phyloP scores from a whole-genome alignment of 257 asterid species.

The Solanum chiquidenum region DNA sequence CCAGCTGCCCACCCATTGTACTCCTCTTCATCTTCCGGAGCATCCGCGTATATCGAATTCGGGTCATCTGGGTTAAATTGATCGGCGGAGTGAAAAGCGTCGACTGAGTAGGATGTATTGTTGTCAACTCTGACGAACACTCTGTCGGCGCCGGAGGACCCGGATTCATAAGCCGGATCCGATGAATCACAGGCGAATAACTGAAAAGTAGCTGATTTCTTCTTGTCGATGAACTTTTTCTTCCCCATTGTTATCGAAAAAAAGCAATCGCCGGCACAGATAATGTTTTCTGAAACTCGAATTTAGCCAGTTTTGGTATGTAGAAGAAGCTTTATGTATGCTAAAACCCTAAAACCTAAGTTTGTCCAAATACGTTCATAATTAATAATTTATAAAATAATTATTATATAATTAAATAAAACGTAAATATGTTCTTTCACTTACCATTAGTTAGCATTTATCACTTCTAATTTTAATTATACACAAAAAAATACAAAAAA shows the following conservation, averaged over 20 bases:
- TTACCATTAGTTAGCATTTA: background rate
- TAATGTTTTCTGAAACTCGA: background rate
- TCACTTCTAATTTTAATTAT: too few relatives aligned
- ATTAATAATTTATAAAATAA: background rate
- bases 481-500: too few relatives aligned
- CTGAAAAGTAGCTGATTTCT: constrained; percentile 78
- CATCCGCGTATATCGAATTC: constrained; percentile 48
- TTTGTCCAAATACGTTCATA: background rate
- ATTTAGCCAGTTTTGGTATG: background rate
- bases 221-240: constrained; percentile 77
- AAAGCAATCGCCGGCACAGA: background rate
- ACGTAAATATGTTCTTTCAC: too few relatives aligned
- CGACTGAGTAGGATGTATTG: constrained; percentile 37
- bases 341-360: constrained; percentile 13
- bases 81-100: constrained; percentile 7
- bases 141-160: constrained; percentile 41
- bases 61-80: background rate
- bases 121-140: constrained; percentile 77
- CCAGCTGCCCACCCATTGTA: background rate
- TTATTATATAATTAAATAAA: too few relatives aligned
- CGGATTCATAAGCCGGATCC: constrained; percentile 59
- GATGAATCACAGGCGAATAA: constrained; percentile 80
- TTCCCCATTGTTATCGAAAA: constrained; percentile 25
- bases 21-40: constrained; percentile 38
- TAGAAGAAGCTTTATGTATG: background rate